These are phyloP conservation scores for Blastosporella zonata DNA, from an alignment of 1,284 basidiomycete species.

Conservation along the genomic window DNA sequence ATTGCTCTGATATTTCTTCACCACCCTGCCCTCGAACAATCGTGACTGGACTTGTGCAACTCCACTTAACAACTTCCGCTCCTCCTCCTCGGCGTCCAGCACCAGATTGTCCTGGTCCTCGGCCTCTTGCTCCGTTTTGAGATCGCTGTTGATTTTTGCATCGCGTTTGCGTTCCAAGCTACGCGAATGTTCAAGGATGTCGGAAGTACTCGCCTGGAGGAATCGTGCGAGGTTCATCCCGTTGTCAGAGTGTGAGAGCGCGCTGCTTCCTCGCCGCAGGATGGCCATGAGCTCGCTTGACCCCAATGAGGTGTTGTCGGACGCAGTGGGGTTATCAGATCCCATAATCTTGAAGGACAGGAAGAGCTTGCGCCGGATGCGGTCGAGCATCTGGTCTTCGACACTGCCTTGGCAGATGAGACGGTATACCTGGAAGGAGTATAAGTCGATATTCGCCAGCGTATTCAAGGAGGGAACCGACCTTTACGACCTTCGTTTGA, in stretches of 20 bases:
- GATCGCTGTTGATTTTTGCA: conserved; percentile 41
- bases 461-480: conserved; percentile 25
- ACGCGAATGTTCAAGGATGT: conserved; percentile 44
- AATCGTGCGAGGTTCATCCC: conserved; percentile 42
- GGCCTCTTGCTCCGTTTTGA: conserved; percentile 25
- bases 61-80: conserved; percentile 47
- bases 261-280: conserved; percentile 54
- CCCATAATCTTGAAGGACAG: conserved; percentile 59
- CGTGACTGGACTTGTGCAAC: conserved; percentile 55
- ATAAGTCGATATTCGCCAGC: neutral
- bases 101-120: conserved; percentile 32
- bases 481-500: conserved; percentile 79
- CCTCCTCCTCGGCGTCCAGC: conserved; percentile 53
- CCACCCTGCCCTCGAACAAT: conserved; percentile 53
- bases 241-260: conserved; percentile 37
- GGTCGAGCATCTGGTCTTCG: conserved; percentile 67
- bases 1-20: conserved; percentile 36
- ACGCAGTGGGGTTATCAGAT: conserved; percentile 26
- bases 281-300: conserved; percentile 51
- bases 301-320: conserved; percentile 29
- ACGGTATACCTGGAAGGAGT: conserved; percentile 44
- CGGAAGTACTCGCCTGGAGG: conserved; percentile 37
- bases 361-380: conserved; percentile 61
- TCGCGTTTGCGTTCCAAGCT: conserved; percentile 37
- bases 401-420: conserved; percentile 57